Evolutionary conservation across 2,329 filamentous ascomycete species (phyloP).

Genomic region (Boeremia exigua): DNA sequence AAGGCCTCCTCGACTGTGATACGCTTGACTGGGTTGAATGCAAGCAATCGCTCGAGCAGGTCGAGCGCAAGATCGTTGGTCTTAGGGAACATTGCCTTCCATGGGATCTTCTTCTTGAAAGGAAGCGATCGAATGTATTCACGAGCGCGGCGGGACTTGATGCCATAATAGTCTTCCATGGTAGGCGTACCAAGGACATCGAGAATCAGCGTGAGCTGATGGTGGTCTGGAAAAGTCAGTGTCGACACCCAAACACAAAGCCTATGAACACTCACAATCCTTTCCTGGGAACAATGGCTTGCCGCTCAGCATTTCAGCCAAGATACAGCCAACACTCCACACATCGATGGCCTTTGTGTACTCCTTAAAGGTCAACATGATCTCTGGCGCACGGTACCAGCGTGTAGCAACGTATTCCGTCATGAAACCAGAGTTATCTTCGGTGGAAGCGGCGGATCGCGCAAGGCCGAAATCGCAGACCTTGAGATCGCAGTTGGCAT

Average conservation of each 20-base stretch:
- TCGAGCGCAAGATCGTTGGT: constrained; percentile 97
- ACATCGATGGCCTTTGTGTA: constrained; percentile 99
- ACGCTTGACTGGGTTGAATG: constrained; percentile 98
- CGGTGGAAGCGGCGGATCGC: constrained; percentile 91
- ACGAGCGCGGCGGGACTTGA: constrained; percentile 95
- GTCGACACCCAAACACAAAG: too few species aligned
- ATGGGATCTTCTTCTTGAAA: constrained; percentile 99
- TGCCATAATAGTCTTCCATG: constrained; percentile 99
- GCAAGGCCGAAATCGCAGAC: constrained; percentile 98
- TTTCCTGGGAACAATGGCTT: constrained; percentile 98
- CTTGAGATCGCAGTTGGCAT: constrained; percentile 98
- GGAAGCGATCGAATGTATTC: constrained; percentile 98
- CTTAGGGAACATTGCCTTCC: constrained; percentile 97
- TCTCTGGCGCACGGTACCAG: constrained; percentile 98
- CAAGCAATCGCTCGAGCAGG: constrained; percentile 90
- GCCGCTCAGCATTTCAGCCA: constrained; percentile 98
- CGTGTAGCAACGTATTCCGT: constrained; percentile 99
- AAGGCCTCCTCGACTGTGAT: constrained; percentile 97
- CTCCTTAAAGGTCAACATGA: constrained; percentile 99
- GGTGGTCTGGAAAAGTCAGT: constrained; percentile 71
- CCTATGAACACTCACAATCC: constrained; percentile 73
- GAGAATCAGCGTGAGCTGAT: constrained; percentile 95
- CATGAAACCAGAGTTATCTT: constrained; percentile 99
- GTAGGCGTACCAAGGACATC: constrained; percentile 97
- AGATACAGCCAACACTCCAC: constrained; percentile 97